Evolutionary conservation across 805 yeast genomes (phyloP).

Genomic region (Nakazawaea ishiwadae): DNA sequence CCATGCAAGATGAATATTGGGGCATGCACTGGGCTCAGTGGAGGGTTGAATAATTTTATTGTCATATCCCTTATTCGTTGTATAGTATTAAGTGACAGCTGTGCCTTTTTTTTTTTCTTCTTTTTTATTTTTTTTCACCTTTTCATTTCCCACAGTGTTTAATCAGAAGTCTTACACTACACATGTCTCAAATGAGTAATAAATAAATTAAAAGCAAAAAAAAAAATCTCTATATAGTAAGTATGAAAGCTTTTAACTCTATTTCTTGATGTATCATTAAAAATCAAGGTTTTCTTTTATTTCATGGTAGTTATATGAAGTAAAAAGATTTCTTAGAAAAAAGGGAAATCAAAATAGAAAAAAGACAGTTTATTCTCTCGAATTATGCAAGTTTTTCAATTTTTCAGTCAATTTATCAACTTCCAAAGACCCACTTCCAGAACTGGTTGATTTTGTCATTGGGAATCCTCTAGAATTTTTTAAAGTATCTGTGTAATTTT

Average conservation of each 20-base stretch:
- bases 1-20: constrained; percentile 52
- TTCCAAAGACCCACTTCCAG: constrained; percentile 4
- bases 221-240: too few species aligned
- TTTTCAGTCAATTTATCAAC: constrained; percentile 11
- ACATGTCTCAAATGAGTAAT: too few species aligned
- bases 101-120: neutral
- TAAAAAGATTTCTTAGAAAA: too few species aligned
- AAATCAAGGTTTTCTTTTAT: too few species aligned
- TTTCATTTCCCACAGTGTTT: too few species aligned
- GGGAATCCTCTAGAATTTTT: constrained; percentile 4
- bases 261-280: too few species aligned
- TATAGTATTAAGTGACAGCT: too few species aligned
- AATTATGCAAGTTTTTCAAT: constrained; percentile 9
- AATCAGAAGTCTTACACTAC: too few species aligned
- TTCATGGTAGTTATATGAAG: too few species aligned
- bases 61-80: constrained; percentile 17
- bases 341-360: too few species aligned
- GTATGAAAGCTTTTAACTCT: too few species aligned
- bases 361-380: neutral
- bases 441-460: neutral
- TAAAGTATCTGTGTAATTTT: constrained; percentile 4
- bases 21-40: constrained; percentile 33
- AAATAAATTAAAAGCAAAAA: too few species aligned
- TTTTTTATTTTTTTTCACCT: neutral
- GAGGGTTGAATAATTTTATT: constrained; percentile 27